These are phyloP conservation scores for Ophiostoma pallidulum DNA, from an alignment of 2,329 filamentous ascomycete genomes.

Conservation along the genomic window DNA sequence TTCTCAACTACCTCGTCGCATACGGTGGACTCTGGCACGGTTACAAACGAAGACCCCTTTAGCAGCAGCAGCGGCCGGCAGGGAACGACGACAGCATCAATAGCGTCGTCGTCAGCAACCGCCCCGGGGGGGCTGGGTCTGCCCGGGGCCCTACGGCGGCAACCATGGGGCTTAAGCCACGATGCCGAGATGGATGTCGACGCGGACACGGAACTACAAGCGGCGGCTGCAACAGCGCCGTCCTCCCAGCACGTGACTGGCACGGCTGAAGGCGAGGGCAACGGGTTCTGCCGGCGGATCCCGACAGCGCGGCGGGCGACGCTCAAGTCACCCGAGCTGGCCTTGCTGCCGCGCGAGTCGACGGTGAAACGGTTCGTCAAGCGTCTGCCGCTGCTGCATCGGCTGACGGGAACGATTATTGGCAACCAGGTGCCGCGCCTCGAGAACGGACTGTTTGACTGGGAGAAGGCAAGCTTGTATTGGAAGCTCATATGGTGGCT, in stretches of 20 bases:
- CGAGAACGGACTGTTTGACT: slow-evolving; percentile 70
- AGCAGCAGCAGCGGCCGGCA: neutral
- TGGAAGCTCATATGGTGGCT: slow-evolving; percentile 59
- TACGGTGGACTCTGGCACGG: slow-evolving; percentile 48
- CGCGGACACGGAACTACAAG: neutral
- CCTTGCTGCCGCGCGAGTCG: slow-evolving; percentile 59
- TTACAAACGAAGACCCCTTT: slow-evolving; percentile 30
- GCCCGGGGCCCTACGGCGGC: neutral
- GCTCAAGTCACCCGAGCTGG: slow-evolving; percentile 60
- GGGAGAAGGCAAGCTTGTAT: slow-evolving; percentile 55
- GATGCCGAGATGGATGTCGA: neutral
- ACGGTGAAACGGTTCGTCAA: slow-evolving; percentile 53
- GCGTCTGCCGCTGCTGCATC: slow-evolving; percentile 59
- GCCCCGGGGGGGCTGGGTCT: slow-evolving; percentile 10
- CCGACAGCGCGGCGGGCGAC: slow-evolving; percentile 56
- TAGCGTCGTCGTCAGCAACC: slow-evolving; percentile 9
- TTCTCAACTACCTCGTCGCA: slow-evolving; percentile 37
- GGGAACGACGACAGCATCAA: neutral
- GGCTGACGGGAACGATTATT: slow-evolving; percentile 65
- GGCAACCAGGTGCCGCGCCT: slow-evolving; percentile 65
- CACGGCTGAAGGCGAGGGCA: slow-evolving; percentile 15
- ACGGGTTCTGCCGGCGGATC: slow-evolving; percentile 51
- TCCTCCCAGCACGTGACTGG: neutral
- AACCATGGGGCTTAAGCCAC: neutral
- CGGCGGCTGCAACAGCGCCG: slow-evolving; percentile 3